These are phyloP conservation scores for Kalmanozyma brasiliensis DNA, from an alignment of 1,284 basidiomycete genomes.

Conservation along the genomic window DNA sequence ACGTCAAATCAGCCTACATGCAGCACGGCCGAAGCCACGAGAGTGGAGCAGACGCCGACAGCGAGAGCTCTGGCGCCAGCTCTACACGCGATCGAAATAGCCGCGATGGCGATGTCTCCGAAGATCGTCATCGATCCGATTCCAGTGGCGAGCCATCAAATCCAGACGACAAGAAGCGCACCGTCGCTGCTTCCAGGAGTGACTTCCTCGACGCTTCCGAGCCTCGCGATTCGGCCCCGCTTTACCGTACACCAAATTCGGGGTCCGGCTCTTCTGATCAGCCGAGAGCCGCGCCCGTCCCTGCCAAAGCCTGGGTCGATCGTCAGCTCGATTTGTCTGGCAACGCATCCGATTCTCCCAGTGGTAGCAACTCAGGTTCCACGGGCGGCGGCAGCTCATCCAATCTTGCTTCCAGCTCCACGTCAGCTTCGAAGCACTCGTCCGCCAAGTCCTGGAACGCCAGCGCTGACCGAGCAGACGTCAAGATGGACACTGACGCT, in stretches of 20 bases:
- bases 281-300: constrained; percentile 7
- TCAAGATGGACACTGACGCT: constrained; percentile 20
- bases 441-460: constrained; percentile 34
- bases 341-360: constrained; percentile 36
- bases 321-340: constrained; percentile 33
- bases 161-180: constrained; percentile 6
- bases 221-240: constrained; percentile 27
- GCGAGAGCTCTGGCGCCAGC: constrained; percentile 38
- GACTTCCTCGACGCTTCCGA: constrained; percentile 42
- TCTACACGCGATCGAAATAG: constrained; percentile 2
- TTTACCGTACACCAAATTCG: constrained; percentile 15
- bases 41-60: constrained; percentile 47
- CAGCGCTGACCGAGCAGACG: constrained; percentile 21
- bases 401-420: constrained; percentile 37
- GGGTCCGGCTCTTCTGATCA: constrained; percentile 5
- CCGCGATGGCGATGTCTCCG: background rate
- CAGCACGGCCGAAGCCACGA: constrained; percentile 38
- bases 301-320: constrained; percentile 39
- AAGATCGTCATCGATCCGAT: background rate
- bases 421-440: constrained; percentile 34
- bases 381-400: constrained; percentile 31
- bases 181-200: constrained; percentile 33
- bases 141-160: background rate
- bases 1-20: constrained; percentile 18
- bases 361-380: constrained; percentile 44